phyloP scores from a whole-genome alignment of 768 basidiomycete species.

The Suillus sp. region DNA sequence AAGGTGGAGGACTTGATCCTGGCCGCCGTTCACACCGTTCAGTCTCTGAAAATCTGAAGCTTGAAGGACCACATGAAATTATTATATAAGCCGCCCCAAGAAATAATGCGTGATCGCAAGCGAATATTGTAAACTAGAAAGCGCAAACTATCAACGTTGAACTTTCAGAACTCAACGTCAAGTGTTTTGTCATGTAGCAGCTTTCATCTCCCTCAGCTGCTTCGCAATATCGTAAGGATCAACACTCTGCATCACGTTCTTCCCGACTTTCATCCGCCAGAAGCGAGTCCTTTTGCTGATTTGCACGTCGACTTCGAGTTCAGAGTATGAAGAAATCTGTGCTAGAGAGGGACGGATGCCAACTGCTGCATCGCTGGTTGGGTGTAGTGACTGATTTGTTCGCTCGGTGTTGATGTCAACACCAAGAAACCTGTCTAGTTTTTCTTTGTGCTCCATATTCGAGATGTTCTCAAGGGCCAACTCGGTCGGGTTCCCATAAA shows the following conservation, averaged over 20 bases:
- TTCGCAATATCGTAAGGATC: slow-evolving; percentile 46
- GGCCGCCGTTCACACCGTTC: background rate
- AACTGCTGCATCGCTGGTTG: slow-evolving; percentile 12
- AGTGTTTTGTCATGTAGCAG: slow-evolving; percentile 19
- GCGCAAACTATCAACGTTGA: no score
- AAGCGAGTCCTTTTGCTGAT: slow-evolving; percentile 40
- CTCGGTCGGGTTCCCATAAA: background rate
- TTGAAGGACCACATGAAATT: background rate
- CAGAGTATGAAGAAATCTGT: slow-evolving; percentile 6
- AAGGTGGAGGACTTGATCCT: background rate
- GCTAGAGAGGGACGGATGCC: slow-evolving; percentile 1
- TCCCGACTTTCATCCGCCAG: slow-evolving; percentile 40
- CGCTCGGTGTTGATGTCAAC: slow-evolving; percentile 1
- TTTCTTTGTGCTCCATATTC: background rate
- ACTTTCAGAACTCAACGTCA: background rate
- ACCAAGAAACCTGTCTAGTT: background rate
- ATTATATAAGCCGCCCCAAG: background rate
- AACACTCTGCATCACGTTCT: slow-evolving; percentile 32
- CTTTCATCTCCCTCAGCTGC: slow-evolving; percentile 46
- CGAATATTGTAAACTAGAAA: background rate
- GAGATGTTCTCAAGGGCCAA: background rate
- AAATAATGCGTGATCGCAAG: background rate
- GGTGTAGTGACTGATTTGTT: background rate
- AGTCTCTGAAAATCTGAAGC: no score
- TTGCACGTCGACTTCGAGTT: slow-evolving; percentile 41